Evolutionary conservation across 2,329 filamentous ascomycete genomes (phyloP), one percentile per base, ranked within the genome.

Genomic region (Alternaria tenuissima): DNA sequence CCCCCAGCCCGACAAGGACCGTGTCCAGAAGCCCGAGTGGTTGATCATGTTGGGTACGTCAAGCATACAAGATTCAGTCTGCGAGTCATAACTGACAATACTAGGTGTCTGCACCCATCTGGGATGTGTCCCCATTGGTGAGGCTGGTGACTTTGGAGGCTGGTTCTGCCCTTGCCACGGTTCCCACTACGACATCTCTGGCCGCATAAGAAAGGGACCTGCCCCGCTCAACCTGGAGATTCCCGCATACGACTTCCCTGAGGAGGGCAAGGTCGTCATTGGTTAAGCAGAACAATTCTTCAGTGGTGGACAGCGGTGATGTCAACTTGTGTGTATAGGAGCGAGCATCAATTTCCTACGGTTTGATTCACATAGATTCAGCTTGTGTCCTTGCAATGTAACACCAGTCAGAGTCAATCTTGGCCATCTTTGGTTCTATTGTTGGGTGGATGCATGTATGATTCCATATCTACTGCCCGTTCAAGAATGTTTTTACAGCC

Each of bases 161-260:
- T 99, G 95, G 95, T 99, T 99, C 91, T 99, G 95, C 87, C 95
- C 95, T 70, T 99, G 95, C 91, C 95, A 99, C 88, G 95, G 95
- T 82, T 97, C 94, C 73, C 95, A 99, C 87, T 99, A 99, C 89
- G 95, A 99, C 81, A 98, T 99, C 82, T 98, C 94, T 68, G 95
- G 95, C 81, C 93, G 95, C 83, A 92, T 97, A 88, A 90, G 95
- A 86, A 97, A 92, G 88, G 95, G 95, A 70, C 95, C 95, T 67
- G 95, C 95, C 64, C 95, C 95, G 70, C 88, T 99, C 78, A 99
- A 99, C 87, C 89, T 99, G 79, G 95, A 98, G 86, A 89, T 98
- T 71, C 95, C 94, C 70, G 81, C 83, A 76, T 97, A 97, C 86
- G 92, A 92, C 76, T 98, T 99, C 88, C 89, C 92, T 66, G 91